Percentiles rank a stretch among this genome's conserved stretches.
Evolutionary conservation across 805 yeast genomes (phyloP).

Genomic region (Starmerella bacillaris): DNA sequence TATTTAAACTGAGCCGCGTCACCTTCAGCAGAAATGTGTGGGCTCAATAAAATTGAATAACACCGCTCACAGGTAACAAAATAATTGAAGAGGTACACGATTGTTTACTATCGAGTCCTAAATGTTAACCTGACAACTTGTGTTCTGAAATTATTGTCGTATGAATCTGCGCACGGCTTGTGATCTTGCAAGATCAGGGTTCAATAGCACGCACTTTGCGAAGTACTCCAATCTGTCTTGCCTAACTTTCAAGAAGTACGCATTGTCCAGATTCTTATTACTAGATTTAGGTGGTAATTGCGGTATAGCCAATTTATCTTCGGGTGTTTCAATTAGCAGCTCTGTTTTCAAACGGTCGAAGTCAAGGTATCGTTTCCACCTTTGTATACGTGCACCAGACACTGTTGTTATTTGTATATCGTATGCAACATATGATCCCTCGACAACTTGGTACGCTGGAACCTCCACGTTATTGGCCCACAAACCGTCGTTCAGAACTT

Average conservation of each 20-base stretch:
- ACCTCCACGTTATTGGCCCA: slow-evolving; percentile 29
- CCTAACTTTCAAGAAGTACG: slow-evolving; percentile 24
- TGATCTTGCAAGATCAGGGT: slow-evolving; percentile 26
- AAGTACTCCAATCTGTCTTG: slow-evolving; percentile 31
- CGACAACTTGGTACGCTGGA: slow-evolving; percentile 27
- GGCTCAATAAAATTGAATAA: no score
- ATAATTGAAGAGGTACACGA: no score
- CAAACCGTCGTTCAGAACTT: slow-evolving; percentile 7
- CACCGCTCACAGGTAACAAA: no score
- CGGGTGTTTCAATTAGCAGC: slow-evolving; percentile 26
- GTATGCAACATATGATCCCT: slow-evolving; percentile 30
- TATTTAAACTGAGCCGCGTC: no score
- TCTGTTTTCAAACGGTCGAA: slow-evolving; percentile 32
- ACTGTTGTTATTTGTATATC: slow-evolving; percentile 24
- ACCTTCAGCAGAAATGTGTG: no score
- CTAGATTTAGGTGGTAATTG: slow-evolving; percentile 30
- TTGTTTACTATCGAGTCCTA: no score
- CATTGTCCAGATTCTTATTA: slow-evolving; percentile 17
- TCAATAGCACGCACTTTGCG: slow-evolving; percentile 28
- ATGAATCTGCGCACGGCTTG: slow-evolving; percentile 22
- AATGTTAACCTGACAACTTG: no score
- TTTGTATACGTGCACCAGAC: slow-evolving; percentile 24
- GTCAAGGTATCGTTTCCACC: slow-evolving; percentile 49
- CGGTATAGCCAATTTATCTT: slow-evolving; percentile 26
- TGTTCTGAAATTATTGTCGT: slow-evolving; percentile 2